Conservation (phyloP, 2,329 filamentous ascomycete genomes). For the Sarocladium brachiariae region DNA sequence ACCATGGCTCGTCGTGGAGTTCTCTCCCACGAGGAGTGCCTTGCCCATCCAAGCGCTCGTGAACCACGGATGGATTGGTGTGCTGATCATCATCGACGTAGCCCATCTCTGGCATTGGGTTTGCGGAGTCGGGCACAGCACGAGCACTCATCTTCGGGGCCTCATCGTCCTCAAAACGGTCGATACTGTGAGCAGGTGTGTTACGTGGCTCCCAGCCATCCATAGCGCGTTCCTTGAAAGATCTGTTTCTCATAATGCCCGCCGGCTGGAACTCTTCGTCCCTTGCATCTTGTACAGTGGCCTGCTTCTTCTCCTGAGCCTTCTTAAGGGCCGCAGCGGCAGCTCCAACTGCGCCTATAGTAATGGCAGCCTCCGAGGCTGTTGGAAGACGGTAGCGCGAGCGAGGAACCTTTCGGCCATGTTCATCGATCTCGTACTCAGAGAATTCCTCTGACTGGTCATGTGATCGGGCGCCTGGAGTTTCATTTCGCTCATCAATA, state of each 20-base stretch:
- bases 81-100: slow-evolving; percentile 62
- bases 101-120: slow-evolving; percentile 73
- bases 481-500: slow-evolving; percentile 33
- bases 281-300: slow-evolving; percentile 24
- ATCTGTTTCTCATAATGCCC: slow-evolving; percentile 53
- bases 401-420: slow-evolving; percentile 47
- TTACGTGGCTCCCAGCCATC: slow-evolving; percentile 47
- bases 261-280: slow-evolving; percentile 37
- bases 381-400: slow-evolving; percentile 41
- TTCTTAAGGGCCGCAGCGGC: slow-evolving; percentile 46
- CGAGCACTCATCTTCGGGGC: slow-evolving; percentile 57
- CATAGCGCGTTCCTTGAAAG: slow-evolving; percentile 59
- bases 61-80: slow-evolving; percentile 73
- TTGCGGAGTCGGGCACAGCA: slow-evolving; percentile 59
- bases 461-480: slow-evolving; percentile 30
- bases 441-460: slow-evolving; percentile 39
- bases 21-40: not conserved
- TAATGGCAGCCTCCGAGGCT: slow-evolving; percentile 51
- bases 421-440: slow-evolving; percentile 52
- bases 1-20: slow-evolving; percentile 29
- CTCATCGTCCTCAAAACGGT: slow-evolving; percentile 48
- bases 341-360: slow-evolving; percentile 46
- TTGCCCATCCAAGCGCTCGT: slow-evolving; percentile 56
- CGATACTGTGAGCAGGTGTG: slow-evolving; percentile 52
- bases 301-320: slow-evolving; percentile 39